A percentile compares a stretch with the other conserved stretches of the same genome.
Conservation (phyloP, 129 eudicot genomes). For the Centrapalus pauciflorus region DNA sequence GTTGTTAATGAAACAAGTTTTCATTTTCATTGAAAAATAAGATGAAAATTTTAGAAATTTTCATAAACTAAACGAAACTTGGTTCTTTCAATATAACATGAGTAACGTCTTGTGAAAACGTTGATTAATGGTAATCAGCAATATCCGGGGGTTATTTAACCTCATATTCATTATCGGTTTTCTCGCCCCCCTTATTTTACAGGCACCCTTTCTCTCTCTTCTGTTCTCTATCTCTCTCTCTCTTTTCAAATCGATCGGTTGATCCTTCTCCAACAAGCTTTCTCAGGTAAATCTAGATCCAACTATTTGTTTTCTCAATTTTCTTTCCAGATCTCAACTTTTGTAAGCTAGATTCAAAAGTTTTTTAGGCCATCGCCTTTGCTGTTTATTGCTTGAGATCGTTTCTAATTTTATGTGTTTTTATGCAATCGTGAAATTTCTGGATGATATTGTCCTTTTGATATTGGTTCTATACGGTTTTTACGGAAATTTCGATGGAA, state of each 20-base stretch:
- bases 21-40: no score
- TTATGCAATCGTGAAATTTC: constrained; percentile 7
- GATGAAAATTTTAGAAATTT: no score
- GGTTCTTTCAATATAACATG: no score
- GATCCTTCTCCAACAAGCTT: constrained; percentile 20
- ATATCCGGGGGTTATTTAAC: constrained; percentile 27
- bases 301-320: constrained; percentile 3
- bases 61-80: no score
- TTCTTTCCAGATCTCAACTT: constrained; percentile 24
- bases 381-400: neutral
- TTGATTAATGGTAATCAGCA: constrained; percentile 19
- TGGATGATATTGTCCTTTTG: neutral
- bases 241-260: constrained; percentile 20
- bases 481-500: neutral
- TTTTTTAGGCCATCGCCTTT: constrained; percentile 5
- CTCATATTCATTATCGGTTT: constrained; percentile 24
- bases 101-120: neutral
- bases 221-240: constrained; percentile 2
- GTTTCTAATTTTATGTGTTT: neutral
- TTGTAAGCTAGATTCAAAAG: neutral
- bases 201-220: neutral
- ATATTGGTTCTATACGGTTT: neutral
- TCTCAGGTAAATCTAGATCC: constrained; percentile 37
- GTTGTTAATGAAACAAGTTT: no score
- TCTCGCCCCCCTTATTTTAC: constrained; percentile 22